Conservation (phyloP, 306 rosid species). For the Ormosia emarginata region DNA sequence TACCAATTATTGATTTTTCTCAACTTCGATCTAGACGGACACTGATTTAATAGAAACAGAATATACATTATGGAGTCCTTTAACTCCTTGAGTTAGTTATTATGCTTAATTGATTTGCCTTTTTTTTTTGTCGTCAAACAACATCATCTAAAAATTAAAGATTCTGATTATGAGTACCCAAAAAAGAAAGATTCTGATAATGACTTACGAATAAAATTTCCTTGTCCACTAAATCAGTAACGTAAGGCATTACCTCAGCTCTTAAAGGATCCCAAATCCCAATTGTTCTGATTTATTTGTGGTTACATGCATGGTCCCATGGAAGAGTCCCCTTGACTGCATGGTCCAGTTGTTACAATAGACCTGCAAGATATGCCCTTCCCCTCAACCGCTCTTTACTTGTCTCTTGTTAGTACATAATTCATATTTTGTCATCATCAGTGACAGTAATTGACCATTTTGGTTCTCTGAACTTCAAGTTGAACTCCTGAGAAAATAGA, state of each 20-base stretch:
- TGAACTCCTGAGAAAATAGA: not conserved
- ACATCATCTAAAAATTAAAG: not conserved
- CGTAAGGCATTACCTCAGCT: constrained; percentile 26
- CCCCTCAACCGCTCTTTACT: not conserved
- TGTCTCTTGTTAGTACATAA: not conserved
- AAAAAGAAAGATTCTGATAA: not conserved
- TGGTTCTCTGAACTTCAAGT: constrained; percentile 10
- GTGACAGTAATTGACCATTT: not conserved
- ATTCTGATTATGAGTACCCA: constrained; percentile 3
- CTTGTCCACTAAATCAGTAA: constrained; percentile 9
- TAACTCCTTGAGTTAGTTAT: not conserved
- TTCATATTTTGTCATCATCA: not conserved
- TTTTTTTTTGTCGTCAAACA: not conserved
- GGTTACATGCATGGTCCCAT: not conserved
- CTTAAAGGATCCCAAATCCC: constrained; percentile 6
- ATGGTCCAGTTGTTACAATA: not conserved
- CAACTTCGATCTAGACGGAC: not conserved
- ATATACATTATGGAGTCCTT: constrained; percentile 7
- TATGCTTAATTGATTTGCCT: not conserved
- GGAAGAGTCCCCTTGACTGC: not conserved
- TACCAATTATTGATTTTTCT: not conserved
- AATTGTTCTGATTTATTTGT: not conserved
- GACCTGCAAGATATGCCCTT: not conserved
- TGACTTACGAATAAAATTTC: not conserved
- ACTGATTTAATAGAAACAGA: not conserved